Evolutionary conservation across 2,329 filamentous ascomycete genomes (phyloP), one percentile per base, ranked within the genome.

Genomic region (Claviceps monticola): DNA sequence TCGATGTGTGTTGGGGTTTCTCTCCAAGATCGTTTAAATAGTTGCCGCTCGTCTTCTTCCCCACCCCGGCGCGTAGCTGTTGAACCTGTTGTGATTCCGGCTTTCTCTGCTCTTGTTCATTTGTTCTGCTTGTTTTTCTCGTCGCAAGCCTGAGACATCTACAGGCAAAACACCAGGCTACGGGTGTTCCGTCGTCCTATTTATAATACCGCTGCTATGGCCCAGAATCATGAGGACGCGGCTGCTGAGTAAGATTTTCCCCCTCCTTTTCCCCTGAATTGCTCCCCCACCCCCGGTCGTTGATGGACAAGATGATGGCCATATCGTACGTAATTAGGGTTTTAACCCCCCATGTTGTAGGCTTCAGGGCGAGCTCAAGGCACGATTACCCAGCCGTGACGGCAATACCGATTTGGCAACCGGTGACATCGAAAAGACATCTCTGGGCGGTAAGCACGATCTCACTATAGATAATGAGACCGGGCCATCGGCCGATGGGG

Each of bases 401-500:
- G 58, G 59, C 39, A 61, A 51, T n/a, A 61, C 51, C n/a, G 60
- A 63, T 51, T 51, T 62, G 14, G 53, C 59, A 8, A 58, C 57
- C 19, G 60, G 58, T 26, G 60, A 57, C 53, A 59, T 61, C 38
- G 53, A 49, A 5, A 48, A 52, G 26, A n/a, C 53, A 26, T 52
- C 56, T 11, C 49, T 61, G 23, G 57, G 60, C 29, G 43, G 56
- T n/a, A 61, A 66, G 17, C 57, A 60, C 49, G 55, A 58, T 21
- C 34, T 55, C n/a, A n/a, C 41, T 4, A 21, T 55, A 7, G 60
- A 60, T 36, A 52, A 56, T 5, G 65, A 67, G 54, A 56, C 56
- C 1, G 62, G 58, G 1, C 60, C 61, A 36, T 69, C 66, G 1
- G 46, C 64, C 19, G 75, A 77, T 54, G 74, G 74, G 47, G 70